Evolutionary conservation across 306 rosid species (phyloP).

Genomic region (Cercis canadensis): DNA sequence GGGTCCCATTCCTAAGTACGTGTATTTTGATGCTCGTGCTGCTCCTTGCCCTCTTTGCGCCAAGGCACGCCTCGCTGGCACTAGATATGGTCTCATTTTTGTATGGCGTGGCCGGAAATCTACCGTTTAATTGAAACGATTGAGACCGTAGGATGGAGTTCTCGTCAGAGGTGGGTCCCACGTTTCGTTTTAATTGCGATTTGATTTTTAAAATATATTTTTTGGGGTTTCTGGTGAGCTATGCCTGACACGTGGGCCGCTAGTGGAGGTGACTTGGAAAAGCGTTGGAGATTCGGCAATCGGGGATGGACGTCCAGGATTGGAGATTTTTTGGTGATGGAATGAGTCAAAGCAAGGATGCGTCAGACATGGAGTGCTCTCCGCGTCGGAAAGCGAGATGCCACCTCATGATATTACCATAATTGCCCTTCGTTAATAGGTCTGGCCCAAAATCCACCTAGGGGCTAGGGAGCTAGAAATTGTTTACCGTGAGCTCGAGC

Average conservation of each 20-base stretch:
- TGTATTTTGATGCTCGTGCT: not conserved
- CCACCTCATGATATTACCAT: no score
- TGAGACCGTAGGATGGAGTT: not conserved
- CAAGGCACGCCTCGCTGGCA: no score
- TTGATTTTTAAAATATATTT: not conserved
- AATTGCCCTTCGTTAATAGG: no score
- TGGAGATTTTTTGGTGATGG: not conserved
- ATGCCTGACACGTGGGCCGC: no score
- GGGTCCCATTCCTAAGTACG: not conserved
- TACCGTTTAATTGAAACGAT: constrained; percentile 5
- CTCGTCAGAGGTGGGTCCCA: constrained; percentile 18
- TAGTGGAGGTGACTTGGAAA: not conserved
- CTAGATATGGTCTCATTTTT: no score
- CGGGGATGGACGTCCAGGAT: constrained; percentile 31
- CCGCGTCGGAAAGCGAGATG: no score
- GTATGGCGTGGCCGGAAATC: constrained; percentile 12
- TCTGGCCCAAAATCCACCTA: no score
- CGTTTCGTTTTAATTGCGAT: not conserved
- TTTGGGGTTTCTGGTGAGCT: no score
- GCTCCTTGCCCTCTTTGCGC: not conserved
- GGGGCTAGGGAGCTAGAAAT: no score
- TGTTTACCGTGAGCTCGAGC: no score
- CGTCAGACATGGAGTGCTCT: constrained; percentile 44
- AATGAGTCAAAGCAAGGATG: constrained; percentile 20
- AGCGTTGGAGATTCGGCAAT: constrained; percentile 21